Base-by-base conservation (phyloP, 176 grass and related monocot genomes). In the Oryza punctata region DNA sequence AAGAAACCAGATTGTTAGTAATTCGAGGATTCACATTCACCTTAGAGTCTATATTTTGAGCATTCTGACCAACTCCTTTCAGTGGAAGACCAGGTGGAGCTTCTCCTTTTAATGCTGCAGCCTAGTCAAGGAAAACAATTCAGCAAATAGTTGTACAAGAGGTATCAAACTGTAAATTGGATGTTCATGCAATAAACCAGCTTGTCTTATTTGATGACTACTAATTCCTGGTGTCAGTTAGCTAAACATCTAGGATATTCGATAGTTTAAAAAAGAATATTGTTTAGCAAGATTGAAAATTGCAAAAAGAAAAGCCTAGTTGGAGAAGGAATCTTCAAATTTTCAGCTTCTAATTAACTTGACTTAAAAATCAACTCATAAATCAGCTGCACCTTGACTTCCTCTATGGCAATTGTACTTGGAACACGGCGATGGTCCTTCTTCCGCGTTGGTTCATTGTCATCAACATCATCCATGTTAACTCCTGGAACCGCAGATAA, bases 371-470 rank as follows among this genome's bases (percentile, higher is more conserved):
- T 8, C 0, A 79, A 49, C 21, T 67, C 38, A 79, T 26, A 69
- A 49, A 35, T 61, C 70, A 69, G 47, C 40, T 85, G 38, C 83
- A 99, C 96, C 96, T 99, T 99, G 78, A 96, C 91, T 96, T 99
- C 96, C 91, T 96, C 93, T 15, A 99, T 99, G 77, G 96, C 96
- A 81, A 96, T 96, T 85, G 96, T 96, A 80, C 96, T 99, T 70
- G 96, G 96, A 85, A 99, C 87, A 29, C 96, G 89, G 3, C 91
- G 89, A 93, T 99, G 93, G 11, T 99, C 96, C 87, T 94, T 99
- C 81, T 91, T 92, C 30, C 83, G 70, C 57, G 61, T 63, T 16
- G 93, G 93, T 52, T 90, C 93, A 78, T 93, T 92, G 46, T 87
- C 91, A 83, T 93, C 96, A 79, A 96, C 81, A 81, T 99, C 96